These are phyloP conservation scores for Paecilomyces formosus DNA, from an alignment of 2,329 filamentous ascomycete species.

Conservation along the genomic window DNA sequence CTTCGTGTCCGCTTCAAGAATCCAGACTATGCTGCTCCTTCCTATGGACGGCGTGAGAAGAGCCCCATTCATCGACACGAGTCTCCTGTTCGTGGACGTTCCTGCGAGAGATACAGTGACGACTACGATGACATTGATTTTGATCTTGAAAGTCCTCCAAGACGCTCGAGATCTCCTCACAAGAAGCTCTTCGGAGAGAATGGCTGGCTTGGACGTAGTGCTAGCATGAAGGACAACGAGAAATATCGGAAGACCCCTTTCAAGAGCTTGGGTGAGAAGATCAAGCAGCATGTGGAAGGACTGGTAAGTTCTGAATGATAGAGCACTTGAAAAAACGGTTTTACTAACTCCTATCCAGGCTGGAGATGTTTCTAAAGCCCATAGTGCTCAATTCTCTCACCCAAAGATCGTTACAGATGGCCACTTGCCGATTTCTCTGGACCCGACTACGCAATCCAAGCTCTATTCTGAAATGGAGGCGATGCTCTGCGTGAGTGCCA, in stretches of 20 bases:
- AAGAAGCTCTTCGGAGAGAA: constrained; percentile 38
- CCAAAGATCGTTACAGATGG: constrained; percentile 14
- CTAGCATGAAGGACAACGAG: constrained; percentile 20
- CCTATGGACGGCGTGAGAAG: not conserved
- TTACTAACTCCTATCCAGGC: constrained; percentile 11
- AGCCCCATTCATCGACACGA: not conserved
- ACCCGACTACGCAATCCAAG: constrained; percentile 33
- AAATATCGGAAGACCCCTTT: constrained; percentile 23
- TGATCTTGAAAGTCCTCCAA: constrained; percentile 12
- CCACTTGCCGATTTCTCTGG: constrained; percentile 31
- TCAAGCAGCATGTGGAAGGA: constrained; percentile 31
- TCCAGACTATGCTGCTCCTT: not conserved
- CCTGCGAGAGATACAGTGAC: constrained; percentile 2
- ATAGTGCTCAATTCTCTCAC: constrained; percentile 5
- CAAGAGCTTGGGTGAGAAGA: constrained; percentile 28
- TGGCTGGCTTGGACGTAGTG: constrained; percentile 31
- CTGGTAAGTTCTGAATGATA: constrained; percentile 19
- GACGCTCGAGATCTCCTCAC: constrained; percentile 23
- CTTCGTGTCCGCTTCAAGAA: not conserved
- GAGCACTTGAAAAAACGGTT: not conserved
- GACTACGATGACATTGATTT: constrained; percentile 10
- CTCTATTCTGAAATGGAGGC: constrained; percentile 40
- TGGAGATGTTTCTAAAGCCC: constrained; percentile 17
- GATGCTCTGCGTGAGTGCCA: constrained; percentile 38
- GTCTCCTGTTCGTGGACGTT: constrained; percentile 4